Evolutionary conservation across 139 green algal species (phyloP).

Genomic region (Coelastrella sp.): DNA sequence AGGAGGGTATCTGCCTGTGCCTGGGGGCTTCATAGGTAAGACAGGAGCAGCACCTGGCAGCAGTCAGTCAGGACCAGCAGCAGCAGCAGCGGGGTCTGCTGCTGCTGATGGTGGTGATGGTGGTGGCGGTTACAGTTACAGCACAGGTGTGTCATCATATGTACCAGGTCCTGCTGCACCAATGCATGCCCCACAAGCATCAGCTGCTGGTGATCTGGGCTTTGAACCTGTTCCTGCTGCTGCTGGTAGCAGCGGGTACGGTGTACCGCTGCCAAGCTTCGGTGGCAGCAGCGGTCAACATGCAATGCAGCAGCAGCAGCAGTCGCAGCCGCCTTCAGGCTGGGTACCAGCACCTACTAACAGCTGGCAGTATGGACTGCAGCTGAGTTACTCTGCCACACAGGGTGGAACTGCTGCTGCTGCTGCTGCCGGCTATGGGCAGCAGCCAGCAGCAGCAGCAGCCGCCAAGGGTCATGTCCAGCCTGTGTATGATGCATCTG

Average conservation of each 20-base stretch:
- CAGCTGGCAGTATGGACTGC: slow-evolving; percentile 6
- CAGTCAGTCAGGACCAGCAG: not conserved
- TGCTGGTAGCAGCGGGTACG: not conserved
- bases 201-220: not conserved
- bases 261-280: not conserved
- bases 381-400: too few relatives aligned
- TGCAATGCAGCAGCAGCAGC: not conserved
- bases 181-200: not conserved
- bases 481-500: not conserved
- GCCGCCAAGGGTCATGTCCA: not conserved
- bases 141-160: not conserved
- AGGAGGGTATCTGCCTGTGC: not conserved
- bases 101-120: not conserved
- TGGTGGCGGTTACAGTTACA: too few relatives aligned
- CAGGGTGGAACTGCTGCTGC: not conserved
- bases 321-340: slow-evolving; percentile 5
- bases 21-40: not conserved
- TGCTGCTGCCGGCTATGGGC: not conserved
- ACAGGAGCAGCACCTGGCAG: slow-evolving; percentile 2
- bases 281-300: too few relatives aligned
- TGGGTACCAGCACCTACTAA: not conserved
- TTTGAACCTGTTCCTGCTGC: not conserved
- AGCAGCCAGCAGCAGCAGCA: slow-evolving; percentile 22
- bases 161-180: not conserved
- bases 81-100: slow-evolving; percentile 5